Percentiles rank a stretch among this genome's conserved stretches.
Conservation (phyloP, 2,329 filamentous ascomycete species). For the Hysterium pulicare region DNA sequence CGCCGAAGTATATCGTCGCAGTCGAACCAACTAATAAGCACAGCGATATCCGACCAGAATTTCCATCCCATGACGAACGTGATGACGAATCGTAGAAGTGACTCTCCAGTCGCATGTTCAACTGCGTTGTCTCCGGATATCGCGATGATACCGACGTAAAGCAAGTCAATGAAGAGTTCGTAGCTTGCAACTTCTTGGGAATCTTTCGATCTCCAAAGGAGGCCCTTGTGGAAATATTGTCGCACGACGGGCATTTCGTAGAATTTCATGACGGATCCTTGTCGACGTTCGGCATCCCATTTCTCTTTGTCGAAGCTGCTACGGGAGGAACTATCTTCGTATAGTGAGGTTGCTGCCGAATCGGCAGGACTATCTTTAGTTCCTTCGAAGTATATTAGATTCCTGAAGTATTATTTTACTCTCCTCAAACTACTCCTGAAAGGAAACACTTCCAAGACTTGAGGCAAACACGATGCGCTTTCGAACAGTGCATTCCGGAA, state of each 20-base stretch:
- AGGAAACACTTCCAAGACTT: no score
- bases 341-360: constrained; percentile 20
- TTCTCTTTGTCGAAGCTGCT: constrained; percentile 10
- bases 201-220: constrained; percentile 60
- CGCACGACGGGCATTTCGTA: constrained; percentile 59
- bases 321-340: constrained; percentile 16
- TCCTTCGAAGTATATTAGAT: constrained; percentile 5
- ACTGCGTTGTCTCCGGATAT: constrained; percentile 61
- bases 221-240: constrained; percentile 64
- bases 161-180: constrained; percentile 62
- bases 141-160: constrained; percentile 63
- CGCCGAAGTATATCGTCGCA: constrained; percentile 59
- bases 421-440: no score
- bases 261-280: constrained; percentile 36
- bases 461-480: no score
- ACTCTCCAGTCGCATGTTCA: constrained; percentile 53
- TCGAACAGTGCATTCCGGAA: background rate
- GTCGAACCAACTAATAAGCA: constrained; percentile 61
- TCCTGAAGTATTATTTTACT: no score
- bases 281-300: constrained; percentile 20
- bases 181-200: constrained; percentile 61
- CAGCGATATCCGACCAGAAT: constrained; percentile 59
- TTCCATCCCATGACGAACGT: constrained; percentile 63
- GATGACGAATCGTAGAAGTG: constrained; percentile 58
- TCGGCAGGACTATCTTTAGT: constrained; percentile 23